These are phyloP conservation scores for Euphorbia tirucalli DNA, from an alignment of 345 rosid genomes.

Conservation along the genomic window DNA sequence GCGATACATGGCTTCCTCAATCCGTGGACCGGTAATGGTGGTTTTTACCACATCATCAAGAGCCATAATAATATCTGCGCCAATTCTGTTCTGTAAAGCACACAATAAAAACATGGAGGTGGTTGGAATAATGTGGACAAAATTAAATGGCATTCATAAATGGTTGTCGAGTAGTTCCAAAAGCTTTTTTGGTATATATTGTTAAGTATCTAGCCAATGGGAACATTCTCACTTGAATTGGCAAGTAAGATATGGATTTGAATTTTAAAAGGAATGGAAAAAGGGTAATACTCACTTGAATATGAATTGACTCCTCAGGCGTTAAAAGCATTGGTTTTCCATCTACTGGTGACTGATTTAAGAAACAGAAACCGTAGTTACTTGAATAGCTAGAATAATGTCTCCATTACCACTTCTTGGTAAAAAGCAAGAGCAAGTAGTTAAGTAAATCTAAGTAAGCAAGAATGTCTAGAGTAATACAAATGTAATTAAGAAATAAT, in stretches of 20 bases:
- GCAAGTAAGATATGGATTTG: neutral
- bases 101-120: neutral
- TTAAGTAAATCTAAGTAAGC: neutral
- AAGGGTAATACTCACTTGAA: slow-evolving; percentile 49
- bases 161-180: neutral
- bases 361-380: slow-evolving; percentile 29
- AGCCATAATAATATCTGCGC: slow-evolving; percentile 90
- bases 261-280: neutral
- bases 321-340: slow-evolving; percentile 84
- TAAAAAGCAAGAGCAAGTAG: neutral
- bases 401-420: neutral
- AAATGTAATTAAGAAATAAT: neutral
- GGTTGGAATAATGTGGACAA: neutral
- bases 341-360: slow-evolving; percentile 69
- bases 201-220: neutral
- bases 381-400: slow-evolving; percentile 14
- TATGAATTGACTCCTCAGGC: slow-evolving; percentile 83
- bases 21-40: slow-evolving; percentile 73
- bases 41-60: slow-evolving; percentile 86
- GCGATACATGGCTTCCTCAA: slow-evolving; percentile 83
- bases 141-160: neutral
- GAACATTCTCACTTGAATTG: too few species aligned
- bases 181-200: neutral
- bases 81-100: slow-evolving; percentile 65
- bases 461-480: neutral